Evolutionary conservation across 129 eudicot species (phyloP).

Genomic region (Flaveria robusta): DNA sequence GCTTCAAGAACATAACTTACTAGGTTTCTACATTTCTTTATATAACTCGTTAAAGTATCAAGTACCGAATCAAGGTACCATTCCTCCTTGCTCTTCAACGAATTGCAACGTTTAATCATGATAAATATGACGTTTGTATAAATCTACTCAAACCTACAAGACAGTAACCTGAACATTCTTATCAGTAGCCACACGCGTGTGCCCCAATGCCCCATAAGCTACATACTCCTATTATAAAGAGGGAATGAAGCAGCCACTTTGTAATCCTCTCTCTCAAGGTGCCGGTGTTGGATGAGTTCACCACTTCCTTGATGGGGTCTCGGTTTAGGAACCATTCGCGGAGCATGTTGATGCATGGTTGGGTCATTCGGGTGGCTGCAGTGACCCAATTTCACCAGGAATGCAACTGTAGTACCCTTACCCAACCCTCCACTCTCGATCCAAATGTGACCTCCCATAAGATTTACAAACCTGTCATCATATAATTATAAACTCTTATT

Average conservation of each 20-base stretch:
- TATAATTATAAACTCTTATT: background rate
- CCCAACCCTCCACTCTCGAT: constrained; percentile 59
- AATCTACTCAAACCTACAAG: constrained; percentile 22
- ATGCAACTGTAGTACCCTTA: constrained; percentile 58
- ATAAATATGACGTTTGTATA: constrained; percentile 1
- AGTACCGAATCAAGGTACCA: constrained; percentile 5
- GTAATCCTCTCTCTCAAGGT: constrained; percentile 38
- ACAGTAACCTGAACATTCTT: constrained; percentile 15
- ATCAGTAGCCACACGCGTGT: background rate
- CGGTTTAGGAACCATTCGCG: constrained; percentile 32
- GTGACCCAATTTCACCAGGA: constrained; percentile 46
- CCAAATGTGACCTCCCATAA: constrained; percentile 71
- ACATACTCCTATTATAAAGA: constrained; percentile 45
- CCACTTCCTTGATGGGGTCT: constrained; percentile 53
- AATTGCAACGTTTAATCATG: background rate
- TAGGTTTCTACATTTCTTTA: background rate
- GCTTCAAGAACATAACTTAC: background rate
- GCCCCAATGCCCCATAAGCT: constrained; percentile 4
- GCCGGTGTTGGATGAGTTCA: constrained; percentile 51
- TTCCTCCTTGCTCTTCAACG: background rate
- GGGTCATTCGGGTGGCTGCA: constrained; percentile 44
- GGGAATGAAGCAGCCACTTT: constrained; percentile 41
- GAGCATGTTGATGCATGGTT: constrained; percentile 36
- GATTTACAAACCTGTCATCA: constrained; percentile 53
- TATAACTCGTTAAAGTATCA: background rate